Percentiles rank a stretch among this genome's conserved stretches.
phyloP scores from a whole-genome alignment of 192 early-diverging fungal genomes.

The Coemansia javaensis region DNA sequence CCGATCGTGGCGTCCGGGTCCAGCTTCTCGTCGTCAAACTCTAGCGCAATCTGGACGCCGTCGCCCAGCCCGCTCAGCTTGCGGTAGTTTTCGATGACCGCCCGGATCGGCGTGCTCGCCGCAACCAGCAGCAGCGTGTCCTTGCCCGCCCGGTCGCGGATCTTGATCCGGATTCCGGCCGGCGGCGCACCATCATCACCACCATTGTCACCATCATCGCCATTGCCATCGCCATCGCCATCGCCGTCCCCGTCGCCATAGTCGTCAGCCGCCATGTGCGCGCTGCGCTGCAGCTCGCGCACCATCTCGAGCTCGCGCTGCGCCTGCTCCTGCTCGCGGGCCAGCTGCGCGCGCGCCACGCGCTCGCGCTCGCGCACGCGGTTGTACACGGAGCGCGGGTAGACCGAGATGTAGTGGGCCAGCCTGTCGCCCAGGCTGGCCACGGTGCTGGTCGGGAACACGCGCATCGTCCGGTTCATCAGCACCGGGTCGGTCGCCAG shows the following conservation, averaged over 20 bases:
- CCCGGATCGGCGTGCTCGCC: constrained; percentile 31
- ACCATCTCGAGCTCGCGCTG: constrained; percentile 25
- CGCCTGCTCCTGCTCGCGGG: constrained; percentile 26
- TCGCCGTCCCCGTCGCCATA: background rate
- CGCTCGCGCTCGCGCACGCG: constrained; percentile 20
- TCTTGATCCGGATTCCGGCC: constrained; percentile 35
- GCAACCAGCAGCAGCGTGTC: constrained; percentile 33
- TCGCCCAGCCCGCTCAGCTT: constrained; percentile 22
- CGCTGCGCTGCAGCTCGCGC: constrained; percentile 7
- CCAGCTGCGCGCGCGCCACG: constrained; percentile 14
- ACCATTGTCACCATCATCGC: constrained; percentile 1
- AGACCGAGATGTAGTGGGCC: constrained; percentile 25
- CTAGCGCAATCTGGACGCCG: constrained; percentile 19
- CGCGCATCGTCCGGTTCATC: constrained; percentile 20
- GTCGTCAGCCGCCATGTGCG: too few species aligned
- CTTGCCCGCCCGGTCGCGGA: constrained; percentile 25
- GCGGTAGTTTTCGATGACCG: constrained; percentile 51
- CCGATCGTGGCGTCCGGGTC: constrained; percentile 42
- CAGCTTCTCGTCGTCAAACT: constrained; percentile 56
- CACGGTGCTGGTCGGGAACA: constrained; percentile 30
- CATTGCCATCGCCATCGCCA: background rate
- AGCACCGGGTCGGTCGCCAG: constrained; percentile 33
- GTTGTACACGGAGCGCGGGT: constrained; percentile 32
- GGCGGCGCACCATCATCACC: background rate
- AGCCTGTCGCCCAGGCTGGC: constrained; percentile 25